phyloP scores from a whole-genome alignment of 495 filamentous ascomycete genomes.

The Neurospora cerealis region DNA sequence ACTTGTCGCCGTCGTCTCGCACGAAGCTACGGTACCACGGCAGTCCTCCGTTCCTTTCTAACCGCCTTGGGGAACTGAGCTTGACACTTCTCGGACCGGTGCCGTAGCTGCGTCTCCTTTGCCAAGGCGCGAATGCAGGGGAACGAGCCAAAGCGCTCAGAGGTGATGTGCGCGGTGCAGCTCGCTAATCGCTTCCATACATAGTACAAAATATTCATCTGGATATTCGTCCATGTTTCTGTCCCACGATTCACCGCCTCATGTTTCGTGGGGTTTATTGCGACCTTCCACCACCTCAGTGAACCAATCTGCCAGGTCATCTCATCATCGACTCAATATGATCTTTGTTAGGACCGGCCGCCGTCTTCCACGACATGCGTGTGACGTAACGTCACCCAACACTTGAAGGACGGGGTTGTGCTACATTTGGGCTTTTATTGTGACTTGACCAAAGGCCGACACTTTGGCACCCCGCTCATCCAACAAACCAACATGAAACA shows the following conservation, averaged over 20 bases:
- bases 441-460: not conserved
- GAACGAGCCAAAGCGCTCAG: not conserved
- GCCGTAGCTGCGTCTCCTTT: not conserved
- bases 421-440: not conserved
- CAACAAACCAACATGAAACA: not conserved
- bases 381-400: not conserved
- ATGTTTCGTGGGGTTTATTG: not conserved
- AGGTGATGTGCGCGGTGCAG: not conserved
- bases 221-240: not conserved
- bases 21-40: not conserved
- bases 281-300: not conserved
- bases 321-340: not conserved
- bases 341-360: not conserved
- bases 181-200: not conserved
- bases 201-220: not conserved
- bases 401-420: not conserved
- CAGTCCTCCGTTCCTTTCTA: not conserved
- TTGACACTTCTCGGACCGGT: not conserved
- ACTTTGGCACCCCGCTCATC: not conserved
- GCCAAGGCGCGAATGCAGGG: not conserved
- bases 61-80: not conserved
- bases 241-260: not conserved
- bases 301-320: not conserved
- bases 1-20: not conserved
- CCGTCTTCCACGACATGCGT: not conserved